Evolutionary conservation across 352 stramenopile species (phyloP).

Genomic region (Pythium aristosporum): DNA sequence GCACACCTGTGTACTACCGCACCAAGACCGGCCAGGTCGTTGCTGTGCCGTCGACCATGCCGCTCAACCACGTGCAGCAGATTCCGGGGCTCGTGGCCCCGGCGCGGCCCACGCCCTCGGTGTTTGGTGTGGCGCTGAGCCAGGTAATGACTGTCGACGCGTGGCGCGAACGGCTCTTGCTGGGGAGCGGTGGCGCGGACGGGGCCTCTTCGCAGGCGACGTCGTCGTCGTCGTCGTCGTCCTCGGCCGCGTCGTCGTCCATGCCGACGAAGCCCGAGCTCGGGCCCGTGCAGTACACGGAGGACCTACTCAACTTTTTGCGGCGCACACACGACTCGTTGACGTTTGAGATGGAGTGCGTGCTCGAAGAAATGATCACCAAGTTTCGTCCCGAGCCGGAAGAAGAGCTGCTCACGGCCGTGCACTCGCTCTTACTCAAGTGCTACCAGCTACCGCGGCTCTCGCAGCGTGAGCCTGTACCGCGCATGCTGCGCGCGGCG

Average conservation of each 20-base stretch:
- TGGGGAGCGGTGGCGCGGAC: slow-evolving; percentile 1
- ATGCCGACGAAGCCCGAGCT: slow-evolving; percentile 54
- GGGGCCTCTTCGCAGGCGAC: not conserved
- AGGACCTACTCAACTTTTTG: slow-evolving; percentile 95
- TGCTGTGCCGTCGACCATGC: slow-evolving; percentile 57
- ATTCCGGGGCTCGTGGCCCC: slow-evolving; percentile 74
- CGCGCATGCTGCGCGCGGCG: slow-evolving; percentile 89
- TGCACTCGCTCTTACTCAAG: slow-evolving; percentile 95
- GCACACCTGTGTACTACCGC: slow-evolving; percentile 61
- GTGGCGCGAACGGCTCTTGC: slow-evolving; percentile 49
- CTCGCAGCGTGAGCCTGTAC: slow-evolving; percentile 73
- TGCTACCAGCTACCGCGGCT: slow-evolving; percentile 88
- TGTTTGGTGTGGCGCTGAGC: slow-evolving; percentile 64
- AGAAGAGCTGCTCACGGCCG: slow-evolving; percentile 96
- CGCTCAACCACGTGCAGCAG: slow-evolving; percentile 60
- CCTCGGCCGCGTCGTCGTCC: not conserved
- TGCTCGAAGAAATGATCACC: slow-evolving; percentile 98
- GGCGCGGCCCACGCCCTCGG: slow-evolving; percentile 52
- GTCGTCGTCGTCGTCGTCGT: not conserved
- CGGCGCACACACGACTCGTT: slow-evolving; percentile 87
- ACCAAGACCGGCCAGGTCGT: slow-evolving; percentile 83
- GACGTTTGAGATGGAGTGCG: slow-evolving; percentile 95
- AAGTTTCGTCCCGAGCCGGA: slow-evolving; percentile 96
- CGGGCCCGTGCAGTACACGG: slow-evolving; percentile 87
- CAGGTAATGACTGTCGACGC: slow-evolving; percentile 67